phyloP scores from a whole-genome alignment of 352 stramenopile genomes.

The Globisporangium lucens region DNA sequence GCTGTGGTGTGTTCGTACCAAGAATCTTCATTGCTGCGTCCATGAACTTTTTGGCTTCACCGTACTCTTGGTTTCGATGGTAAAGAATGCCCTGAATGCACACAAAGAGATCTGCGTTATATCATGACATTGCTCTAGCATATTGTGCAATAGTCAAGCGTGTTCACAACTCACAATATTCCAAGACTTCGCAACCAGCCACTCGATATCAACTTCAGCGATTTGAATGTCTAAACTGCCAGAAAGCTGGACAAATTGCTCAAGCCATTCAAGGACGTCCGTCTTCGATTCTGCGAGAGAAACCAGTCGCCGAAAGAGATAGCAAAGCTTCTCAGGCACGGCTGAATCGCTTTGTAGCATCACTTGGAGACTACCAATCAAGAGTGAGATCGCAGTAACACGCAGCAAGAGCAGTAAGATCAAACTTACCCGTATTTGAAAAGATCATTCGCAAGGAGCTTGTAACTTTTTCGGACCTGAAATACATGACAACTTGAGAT shows the following conservation, averaged over 20 bases:
- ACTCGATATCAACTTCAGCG: constrained; percentile 54
- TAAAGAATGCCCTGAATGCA: constrained; percentile 32
- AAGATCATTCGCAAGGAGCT: constrained; percentile 43
- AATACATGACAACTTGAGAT: constrained; percentile 6
- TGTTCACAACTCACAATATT: constrained; percentile 50
- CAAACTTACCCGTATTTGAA: constrained; percentile 55
- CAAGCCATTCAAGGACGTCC: constrained; percentile 49
- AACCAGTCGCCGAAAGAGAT: constrained; percentile 63
- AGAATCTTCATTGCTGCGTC: constrained; percentile 38
- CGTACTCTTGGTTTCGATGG: constrained; percentile 28
- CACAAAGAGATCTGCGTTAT: neutral
- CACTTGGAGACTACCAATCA: constrained; percentile 44
- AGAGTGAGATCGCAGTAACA: neutral
- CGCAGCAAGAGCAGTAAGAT: neutral
- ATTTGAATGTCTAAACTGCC: constrained; percentile 45
- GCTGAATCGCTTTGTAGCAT: constrained; percentile 42
- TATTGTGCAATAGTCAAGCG: neutral
- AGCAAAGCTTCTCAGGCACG: constrained; percentile 37
- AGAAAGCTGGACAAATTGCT: constrained; percentile 58
- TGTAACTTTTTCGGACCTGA: constrained; percentile 55
- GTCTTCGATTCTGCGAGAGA: constrained; percentile 43
- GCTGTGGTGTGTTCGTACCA: constrained; percentile 17
- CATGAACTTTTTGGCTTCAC: constrained; percentile 42
- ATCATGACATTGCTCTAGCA: neutral
- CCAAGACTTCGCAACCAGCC: constrained; percentile 73